phyloP scores from a whole-genome alignment of 1,284 basidiomycete genomes.

The Papiliotrema terrestris region DNA sequence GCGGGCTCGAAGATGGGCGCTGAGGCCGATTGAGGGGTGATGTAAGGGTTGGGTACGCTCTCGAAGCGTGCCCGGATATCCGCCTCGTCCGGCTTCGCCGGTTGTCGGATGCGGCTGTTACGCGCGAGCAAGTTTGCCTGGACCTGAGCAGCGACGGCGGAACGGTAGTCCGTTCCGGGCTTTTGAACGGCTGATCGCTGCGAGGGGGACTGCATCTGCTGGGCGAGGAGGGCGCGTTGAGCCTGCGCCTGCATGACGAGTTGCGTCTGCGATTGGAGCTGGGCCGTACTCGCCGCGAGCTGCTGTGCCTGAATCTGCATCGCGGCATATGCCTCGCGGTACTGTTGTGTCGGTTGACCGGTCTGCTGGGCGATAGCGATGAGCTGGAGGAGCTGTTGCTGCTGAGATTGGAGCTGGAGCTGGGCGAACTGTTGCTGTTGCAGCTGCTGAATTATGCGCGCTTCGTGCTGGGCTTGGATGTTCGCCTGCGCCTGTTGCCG shows the following conservation, averaged over 20 bases:
- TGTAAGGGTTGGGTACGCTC: background rate
- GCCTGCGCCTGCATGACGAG: constrained; percentile 1
- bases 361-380: background rate
- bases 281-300: background rate
- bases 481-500: constrained; percentile 8
- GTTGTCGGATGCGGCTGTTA: background rate
- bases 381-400: background rate
- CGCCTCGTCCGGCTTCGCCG: constrained; percentile 5
- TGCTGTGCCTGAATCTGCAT: background rate
- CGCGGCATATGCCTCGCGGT: background rate
- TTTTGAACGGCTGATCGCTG: background rate
- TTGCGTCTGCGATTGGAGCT: background rate
- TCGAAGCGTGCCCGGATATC: constrained; percentile 26
- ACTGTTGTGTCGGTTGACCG: background rate
- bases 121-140: constrained; percentile 23
- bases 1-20: background rate
- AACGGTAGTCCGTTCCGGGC: constrained; percentile 9
- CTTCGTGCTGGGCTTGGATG: constrained; percentile 6
- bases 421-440: constrained; percentile 10
- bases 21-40: background rate
- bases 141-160: constrained; percentile 25
- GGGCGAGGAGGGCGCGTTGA: background rate
- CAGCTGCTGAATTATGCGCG: constrained; percentile 8
- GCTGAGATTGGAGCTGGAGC: constrained; percentile 6
- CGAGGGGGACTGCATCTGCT: background rate